Evolutionary conservation across 2,329 filamentous ascomycete genomes (phyloP), one percentile per base, ranked within the genome.

Genomic region (Colletotrichum sojae): DNA sequence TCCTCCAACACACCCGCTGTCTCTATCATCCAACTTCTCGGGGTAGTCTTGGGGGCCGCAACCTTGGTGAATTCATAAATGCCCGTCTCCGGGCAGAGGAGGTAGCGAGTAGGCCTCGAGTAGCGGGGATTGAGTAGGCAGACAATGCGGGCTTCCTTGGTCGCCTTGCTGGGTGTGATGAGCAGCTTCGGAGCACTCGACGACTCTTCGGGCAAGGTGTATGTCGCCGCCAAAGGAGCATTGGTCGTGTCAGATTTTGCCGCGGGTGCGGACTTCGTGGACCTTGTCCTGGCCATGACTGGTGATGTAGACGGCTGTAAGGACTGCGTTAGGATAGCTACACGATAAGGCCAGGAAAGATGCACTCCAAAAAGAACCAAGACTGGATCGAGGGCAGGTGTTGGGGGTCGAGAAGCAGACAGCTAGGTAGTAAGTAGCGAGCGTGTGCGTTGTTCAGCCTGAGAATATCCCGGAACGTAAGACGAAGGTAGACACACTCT

Each of bases 11-110:
- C 20, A 36, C 68, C 43, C 20, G 71, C 59, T 4, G 73, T 75
- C 64, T 88, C 83, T 57, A 92, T 81, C 36, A 92, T 79, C 90
- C 89, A 92, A 74, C 90, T 92, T 61, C 86, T 83, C 3, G 89
- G 89, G 1, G 80, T 82, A 5, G 83, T 80, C 62, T 84, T 86
- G 10, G 88, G 85, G 0, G 85, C 83, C 2, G 84, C 78, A 70
- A 91, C 83, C 73, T 81, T 86, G 43, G 85, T 91, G 75, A 92
- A 90, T 74, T 92, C 90, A 81, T 89, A 90, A 69, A 92, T 84
- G 64, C 89, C 90, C 1, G 84, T 85, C 58, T 88, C 78, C 3
- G 89, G 88, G 72, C 90, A 91, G 39, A 89, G 83, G 15, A 92
- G 82, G 75, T 90, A 92, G 73, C 89, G 85, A 6, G 86, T 83